These are phyloP conservation scores for Suillus fuscotomentosus DNA, from an alignment of 768 basidiomycete species.

Conservation along the genomic window DNA sequence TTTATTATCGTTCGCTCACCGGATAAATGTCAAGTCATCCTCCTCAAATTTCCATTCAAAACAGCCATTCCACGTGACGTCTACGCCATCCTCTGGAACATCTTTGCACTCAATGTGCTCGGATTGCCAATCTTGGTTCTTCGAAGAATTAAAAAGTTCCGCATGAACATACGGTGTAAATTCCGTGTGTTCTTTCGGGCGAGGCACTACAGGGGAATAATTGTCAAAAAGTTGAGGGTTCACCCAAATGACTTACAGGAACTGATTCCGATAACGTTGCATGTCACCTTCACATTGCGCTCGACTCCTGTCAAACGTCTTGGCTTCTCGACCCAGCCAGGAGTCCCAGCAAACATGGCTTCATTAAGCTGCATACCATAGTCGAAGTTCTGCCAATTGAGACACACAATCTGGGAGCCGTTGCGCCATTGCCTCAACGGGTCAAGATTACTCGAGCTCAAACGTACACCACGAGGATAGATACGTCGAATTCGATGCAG, in stretches of 20 bases:
- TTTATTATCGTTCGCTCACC: slow-evolving; percentile 30
- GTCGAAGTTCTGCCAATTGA: slow-evolving; percentile 68
- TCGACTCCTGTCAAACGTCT: slow-evolving; percentile 20
- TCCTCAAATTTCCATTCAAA: slow-evolving; percentile 50
- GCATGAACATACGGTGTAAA: slow-evolving; percentile 45
- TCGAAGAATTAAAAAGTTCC: slow-evolving; percentile 41
- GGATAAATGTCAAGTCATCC: slow-evolving; percentile 53
- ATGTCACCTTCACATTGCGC: slow-evolving; percentile 23
- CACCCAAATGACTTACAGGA: slow-evolving; percentile 33
- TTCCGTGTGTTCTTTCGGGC: slow-evolving; percentile 37
- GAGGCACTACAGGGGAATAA: slow-evolving; percentile 37
- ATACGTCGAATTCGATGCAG: slow-evolving; percentile 49
- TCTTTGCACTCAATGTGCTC: slow-evolving; percentile 37
- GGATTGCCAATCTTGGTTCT: slow-evolving; percentile 44
- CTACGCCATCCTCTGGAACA: slow-evolving; percentile 31
- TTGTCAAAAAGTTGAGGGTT: neutral
- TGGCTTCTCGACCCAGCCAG: slow-evolving; percentile 57
- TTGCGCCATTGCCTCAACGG: slow-evolving; percentile 52
- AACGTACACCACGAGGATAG: slow-evolving; percentile 56
- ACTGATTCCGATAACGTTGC: slow-evolving; percentile 44
- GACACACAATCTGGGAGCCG: slow-evolving; percentile 55
- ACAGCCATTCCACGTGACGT: slow-evolving; percentile 40
- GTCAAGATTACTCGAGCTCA: slow-evolving; percentile 53
- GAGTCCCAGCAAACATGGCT: slow-evolving; percentile 56
- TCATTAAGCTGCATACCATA: slow-evolving; percentile 59